Evolutionary conservation across 192 early-diverging fungal genomes (phyloP), one percentile per base, ranked within the genome.

Genomic region (Coemansia pectinata): DNA sequence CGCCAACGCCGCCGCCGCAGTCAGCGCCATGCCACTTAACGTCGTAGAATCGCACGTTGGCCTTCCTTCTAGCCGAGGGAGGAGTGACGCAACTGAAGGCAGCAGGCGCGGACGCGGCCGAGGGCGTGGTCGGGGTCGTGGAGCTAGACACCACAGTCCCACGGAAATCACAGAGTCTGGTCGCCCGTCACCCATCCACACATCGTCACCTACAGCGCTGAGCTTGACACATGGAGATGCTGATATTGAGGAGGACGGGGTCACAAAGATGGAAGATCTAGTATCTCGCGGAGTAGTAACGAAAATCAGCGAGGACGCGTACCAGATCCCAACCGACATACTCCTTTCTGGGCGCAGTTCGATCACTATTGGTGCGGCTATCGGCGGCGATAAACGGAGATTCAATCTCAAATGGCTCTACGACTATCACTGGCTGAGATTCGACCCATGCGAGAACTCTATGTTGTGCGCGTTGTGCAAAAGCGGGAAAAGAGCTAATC

Each of bases 331-430:
- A 4, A 6, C 14, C 36, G 81, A 74, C 25, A 45, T 69, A 1
- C 53, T 78, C 2, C 19, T 45, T 5, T 61, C 67, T 0, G 76
- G 76, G 0, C 76, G 76, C 39, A 78, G 66, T 52, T 78, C 81
- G 4, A 83, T 77, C 44, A 83, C 81, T 12, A 78, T 78, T 36
- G 81, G 81, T 4, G 76, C 81, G 0, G 67, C 81, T 2, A 39
- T 78, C 5, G 75, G 76, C n/a, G 61, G 68, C 44, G 81, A 83
- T 45, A 77, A 78, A 53, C 81, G 81, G 50, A 61, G 81, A 21
- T 83, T 83, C 65, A 83, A 77, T 38, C 76, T 78, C 39, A 74
- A 76, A 10, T 83, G 81, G 81, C 70, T 83, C 7, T 77, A 83
- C 63, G 81, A 83, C 50, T 83, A 83, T 44, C 66, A 40, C 29